A percentile compares a stretch with the other conserved stretches of the same genome.
Conservation (phyloP, 139 green algal species). For the Micractinium sp. region DNA sequence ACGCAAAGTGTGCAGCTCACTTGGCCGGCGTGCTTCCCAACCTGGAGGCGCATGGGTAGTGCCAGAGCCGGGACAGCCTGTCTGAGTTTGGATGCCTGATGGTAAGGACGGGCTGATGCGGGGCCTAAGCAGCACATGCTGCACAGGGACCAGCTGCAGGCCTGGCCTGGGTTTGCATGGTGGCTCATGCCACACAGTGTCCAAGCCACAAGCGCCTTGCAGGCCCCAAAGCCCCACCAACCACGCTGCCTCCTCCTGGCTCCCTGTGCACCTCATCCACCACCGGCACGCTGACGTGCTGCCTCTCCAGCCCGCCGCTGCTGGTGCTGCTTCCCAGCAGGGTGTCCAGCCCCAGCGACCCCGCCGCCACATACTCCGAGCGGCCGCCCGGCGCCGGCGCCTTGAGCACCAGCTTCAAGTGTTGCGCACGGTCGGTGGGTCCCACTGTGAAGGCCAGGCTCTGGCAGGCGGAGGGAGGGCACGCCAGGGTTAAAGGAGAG, state of each 20-base stretch:
- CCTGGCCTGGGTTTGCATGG: background rate
- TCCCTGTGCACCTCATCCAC: conserved; percentile 7
- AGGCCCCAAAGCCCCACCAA: background rate
- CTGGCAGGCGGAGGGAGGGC: background rate
- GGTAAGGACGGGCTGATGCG: background rate
- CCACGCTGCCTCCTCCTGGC: background rate
- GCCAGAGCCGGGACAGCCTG: background rate
- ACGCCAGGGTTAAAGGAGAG: background rate
- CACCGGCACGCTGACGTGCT: background rate
- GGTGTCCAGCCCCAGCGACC: background rate
- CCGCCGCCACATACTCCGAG: conserved; percentile 10
- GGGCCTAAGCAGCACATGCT: background rate
- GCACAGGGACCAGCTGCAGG: background rate
- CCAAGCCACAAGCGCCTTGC: no score
- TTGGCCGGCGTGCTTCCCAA: conserved; percentile 11
- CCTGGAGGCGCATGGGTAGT: background rate
- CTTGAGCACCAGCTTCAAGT: conserved; percentile 25
- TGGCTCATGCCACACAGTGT: no score
- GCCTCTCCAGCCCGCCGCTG: background rate
- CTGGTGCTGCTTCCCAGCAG: background rate
- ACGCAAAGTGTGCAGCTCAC: conserved; percentile 7
- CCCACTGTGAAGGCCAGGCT: background rate
- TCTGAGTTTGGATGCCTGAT: no score
- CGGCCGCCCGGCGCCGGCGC: background rate
- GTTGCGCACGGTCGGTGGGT: background rate